phyloP scores from a whole-genome alignment of 2,329 filamentous ascomycete species.

The Colletotrichum liriopes region DNA sequence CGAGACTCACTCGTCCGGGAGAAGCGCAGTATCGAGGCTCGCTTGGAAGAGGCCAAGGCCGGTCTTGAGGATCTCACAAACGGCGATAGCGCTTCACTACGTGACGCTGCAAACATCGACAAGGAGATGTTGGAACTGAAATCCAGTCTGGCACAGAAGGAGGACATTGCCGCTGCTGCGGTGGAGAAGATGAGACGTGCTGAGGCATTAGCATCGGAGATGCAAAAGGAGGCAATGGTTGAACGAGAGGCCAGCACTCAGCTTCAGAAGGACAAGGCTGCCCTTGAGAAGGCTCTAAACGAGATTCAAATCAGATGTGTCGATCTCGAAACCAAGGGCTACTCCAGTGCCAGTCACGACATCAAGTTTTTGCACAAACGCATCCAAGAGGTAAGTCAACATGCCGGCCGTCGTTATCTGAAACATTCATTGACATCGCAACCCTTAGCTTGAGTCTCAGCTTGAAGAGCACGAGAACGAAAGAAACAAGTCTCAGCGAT shows the following conservation, averaged over 20 bases:
- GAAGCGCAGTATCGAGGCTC: slow-evolving; percentile 89
- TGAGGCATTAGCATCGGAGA: slow-evolving; percentile 87
- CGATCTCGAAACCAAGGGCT: slow-evolving; percentile 97
- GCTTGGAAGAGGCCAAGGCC: slow-evolving; percentile 88
- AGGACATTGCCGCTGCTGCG: slow-evolving; percentile 91
- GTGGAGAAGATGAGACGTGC: slow-evolving; percentile 98
- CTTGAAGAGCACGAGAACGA: slow-evolving; percentile 87
- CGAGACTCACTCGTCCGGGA: slow-evolving; percentile 88
- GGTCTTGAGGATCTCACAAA: slow-evolving; percentile 90
- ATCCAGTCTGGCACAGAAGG: slow-evolving; percentile 89
- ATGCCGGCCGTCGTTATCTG: slow-evolving; percentile 18
- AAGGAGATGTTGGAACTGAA: slow-evolving; percentile 92
- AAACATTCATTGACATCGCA: slow-evolving; percentile 49
- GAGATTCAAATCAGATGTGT: slow-evolving; percentile 92
- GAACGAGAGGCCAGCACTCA: slow-evolving; percentile 88
- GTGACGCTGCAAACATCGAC: slow-evolving; percentile 90
- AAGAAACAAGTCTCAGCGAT: slow-evolving; percentile 86
- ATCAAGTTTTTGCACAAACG: slow-evolving; percentile 95
- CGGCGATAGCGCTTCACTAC: slow-evolving; percentile 88
- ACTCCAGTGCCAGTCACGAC: slow-evolving; percentile 93
- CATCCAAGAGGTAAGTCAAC: slow-evolving; percentile 86
- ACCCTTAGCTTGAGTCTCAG: slow-evolving; percentile 83
- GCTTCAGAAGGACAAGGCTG: slow-evolving; percentile 91
- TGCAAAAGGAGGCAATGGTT: slow-evolving; percentile 91
- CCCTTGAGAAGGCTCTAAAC: slow-evolving; percentile 89